These are phyloP conservation scores for Pyrus communis DNA, from an alignment of 306 rosid genomes.

Conservation along the genomic window DNA sequence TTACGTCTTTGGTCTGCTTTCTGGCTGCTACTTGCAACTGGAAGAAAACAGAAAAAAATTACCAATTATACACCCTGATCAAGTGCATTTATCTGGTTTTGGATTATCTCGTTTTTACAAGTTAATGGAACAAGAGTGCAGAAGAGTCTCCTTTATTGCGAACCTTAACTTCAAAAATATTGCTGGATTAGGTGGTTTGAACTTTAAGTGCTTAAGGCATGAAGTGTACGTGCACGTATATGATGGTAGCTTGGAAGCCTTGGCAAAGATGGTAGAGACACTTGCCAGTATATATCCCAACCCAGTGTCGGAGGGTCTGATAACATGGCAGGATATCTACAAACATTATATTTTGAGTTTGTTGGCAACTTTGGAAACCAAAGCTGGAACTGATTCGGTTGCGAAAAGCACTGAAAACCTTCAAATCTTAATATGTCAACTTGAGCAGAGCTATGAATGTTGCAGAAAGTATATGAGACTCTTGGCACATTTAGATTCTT, in stretches of 20 bases:
- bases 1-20: conserved; percentile 56
- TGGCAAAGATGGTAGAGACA: conserved; percentile 77
- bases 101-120: conserved; percentile 55
- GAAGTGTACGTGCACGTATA: conserved; percentile 62
- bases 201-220: conserved; percentile 51
- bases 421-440: conserved; percentile 62
- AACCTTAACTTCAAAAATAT: conserved; percentile 83
- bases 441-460: conserved; percentile 65
- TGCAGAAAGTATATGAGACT: conserved; percentile 52
- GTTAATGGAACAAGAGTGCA: conserved; percentile 73
- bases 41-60: conserved; percentile 45
- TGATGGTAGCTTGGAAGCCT: conserved; percentile 63
- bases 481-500: conserved; percentile 62
- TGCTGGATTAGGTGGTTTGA: conserved; percentile 77
- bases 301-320: conserved; percentile 60
- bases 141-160: conserved; percentile 47
- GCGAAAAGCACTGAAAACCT: conserved; percentile 58
- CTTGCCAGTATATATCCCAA: conserved; percentile 39
- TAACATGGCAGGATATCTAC: conserved; percentile 81
- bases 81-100: conserved; percentile 35
- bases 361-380: conserved; percentile 52
- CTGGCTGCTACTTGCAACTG: conserved; percentile 73
- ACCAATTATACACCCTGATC: conserved; percentile 38
- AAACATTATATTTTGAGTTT: conserved; percentile 49
- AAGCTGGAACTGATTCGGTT: conserved; percentile 38